Base-by-base conservation (phyloP, 2,329 filamentous ascomycete genomes). In the Pestalotiopsis sp. region DNA sequence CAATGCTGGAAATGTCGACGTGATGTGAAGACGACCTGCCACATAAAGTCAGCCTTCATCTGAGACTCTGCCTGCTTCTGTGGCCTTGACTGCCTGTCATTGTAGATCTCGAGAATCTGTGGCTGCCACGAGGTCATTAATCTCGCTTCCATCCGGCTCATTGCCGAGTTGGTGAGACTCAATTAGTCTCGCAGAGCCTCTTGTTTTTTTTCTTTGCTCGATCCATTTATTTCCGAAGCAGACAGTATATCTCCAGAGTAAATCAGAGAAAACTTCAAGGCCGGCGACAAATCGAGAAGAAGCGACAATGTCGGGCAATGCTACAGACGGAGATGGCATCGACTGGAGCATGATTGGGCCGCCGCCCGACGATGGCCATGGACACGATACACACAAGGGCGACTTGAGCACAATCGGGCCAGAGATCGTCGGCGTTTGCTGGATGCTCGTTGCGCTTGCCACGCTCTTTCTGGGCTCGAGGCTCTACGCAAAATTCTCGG, bases 281-380 rank as follows among this genome's bases (percentile, higher is more conserved):
- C 7, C 6, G 5, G 6, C 14, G 17, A 52, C 7, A n/a, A 9
- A 52, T 17, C 17, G 11, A 17, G 45, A 52, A 23, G 20, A 11
- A 7, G 9, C 45, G 2, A 65, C 12, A 23, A 66, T 66, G 63
- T 66, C 63, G n/a, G 39, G 41, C 49, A 36, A 36, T 36, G 20
- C 59, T 38, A 27, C 27, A 45, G 45, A 66, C 13, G 45, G 25
- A 45, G 45, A 66, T 13, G 45, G 31, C 3, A 56, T 49, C 20
- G 63, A 66, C 63, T 66, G 49, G 41, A 66, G 63, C 39, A 17
- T 58, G 45, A 23, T 57, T 13, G 63, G 41, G 31, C 63, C 63
- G 13, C 63, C 63, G 25, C 63, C 63, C 41, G 63, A 66, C 31
- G 63, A 66, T 20, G 49, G 49, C 17, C 63, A 66, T 66, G 41